Percentiles rank a stretch among this genome's conserved stretches.
Evolutionary conservation across 108 stramenopile species (phyloP).

Genomic region (Epithemia pelagica): DNA sequence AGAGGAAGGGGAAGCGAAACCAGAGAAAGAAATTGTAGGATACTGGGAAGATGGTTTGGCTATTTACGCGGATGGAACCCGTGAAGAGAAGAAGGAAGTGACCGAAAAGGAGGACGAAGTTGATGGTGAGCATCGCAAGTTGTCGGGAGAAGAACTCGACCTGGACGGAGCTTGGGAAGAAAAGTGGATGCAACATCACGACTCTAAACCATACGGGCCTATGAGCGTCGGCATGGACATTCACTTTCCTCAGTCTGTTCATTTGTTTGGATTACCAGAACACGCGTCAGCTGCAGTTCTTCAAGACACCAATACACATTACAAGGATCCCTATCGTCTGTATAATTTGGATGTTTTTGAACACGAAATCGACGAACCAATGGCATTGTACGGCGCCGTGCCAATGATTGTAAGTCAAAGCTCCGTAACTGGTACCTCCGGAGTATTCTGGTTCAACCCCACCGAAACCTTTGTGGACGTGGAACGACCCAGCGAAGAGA

Average conservation of each 20-base stretch:
- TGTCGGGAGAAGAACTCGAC: constrained; percentile 43
- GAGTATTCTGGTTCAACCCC: constrained; percentile 98
- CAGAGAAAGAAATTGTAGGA: constrained; percentile 77
- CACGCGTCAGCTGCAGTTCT: constrained; percentile 90
- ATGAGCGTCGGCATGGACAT: constrained; percentile 95
- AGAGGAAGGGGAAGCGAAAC: constrained; percentile 20
- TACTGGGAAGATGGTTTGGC: constrained; percentile 93
- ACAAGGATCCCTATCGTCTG: constrained; percentile 95
- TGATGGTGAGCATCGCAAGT: constrained; percentile 55
- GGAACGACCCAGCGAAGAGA: constrained; percentile 19
- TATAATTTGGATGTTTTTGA: constrained; percentile 99
- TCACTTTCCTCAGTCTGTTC: constrained; percentile 66
- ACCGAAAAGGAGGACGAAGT: constrained; percentile 35
- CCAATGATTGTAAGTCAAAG: constrained; percentile 84
- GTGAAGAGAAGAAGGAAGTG: constrained; percentile 57
- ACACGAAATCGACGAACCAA: constrained; percentile 96
- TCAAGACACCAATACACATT: constrained; percentile 76
- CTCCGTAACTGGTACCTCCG: constrained; percentile 60
- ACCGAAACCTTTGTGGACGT: constrained; percentile 98
- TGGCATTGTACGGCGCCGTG: constrained; percentile 96
- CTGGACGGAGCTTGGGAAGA: constrained; percentile 91
- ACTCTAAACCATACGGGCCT: constrained; percentile 88
- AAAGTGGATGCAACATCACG: constrained; percentile 82
- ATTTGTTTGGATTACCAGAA: constrained; percentile 95
- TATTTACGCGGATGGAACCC: constrained; percentile 81